Base-by-base conservation (phyloP, 2,329 filamentous ascomycete genomes). In the Fusarium pseudograminearum region DNA sequence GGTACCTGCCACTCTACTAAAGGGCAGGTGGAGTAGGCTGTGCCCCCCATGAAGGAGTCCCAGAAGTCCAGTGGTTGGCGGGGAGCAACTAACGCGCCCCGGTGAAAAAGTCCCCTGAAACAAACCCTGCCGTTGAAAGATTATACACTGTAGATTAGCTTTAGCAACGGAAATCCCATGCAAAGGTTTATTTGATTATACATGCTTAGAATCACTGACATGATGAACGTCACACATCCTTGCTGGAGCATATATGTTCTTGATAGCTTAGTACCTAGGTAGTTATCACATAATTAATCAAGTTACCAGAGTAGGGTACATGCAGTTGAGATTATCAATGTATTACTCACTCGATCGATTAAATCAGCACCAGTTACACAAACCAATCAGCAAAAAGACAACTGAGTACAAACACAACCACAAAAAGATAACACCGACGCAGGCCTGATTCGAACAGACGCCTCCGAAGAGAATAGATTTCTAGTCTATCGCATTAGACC, bases 401-500 rank as follows among this genome's bases (percentile, higher is more conserved):
- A n/a, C 9, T 9, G 1, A 33, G 12, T n/a, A 20, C 1, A 3
- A 2, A 12, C 7, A 16, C 10, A 31, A 12, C 28, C 3, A 12
- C n/a, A 62, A 50, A 65, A 65, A 12, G 7, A 15, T n/a, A 15
- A 61, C 30, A 61, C 48, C 63, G 62, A 66, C 63, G 63, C 62
- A 66, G 63, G 61, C 62, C 62, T 66, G 62, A 65, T 65, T 66
- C 61, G 62, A 66, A 66, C 61, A 65, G 62, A 65, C 61, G 62
- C 62, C 62, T 65, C 62, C 62, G 62, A 65, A 20, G 62, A 65
- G 61, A 66, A 66, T 66, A 66, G 63, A 66, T 66, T 66, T 66
- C 62, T 66, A 66, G 62, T 66, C 62, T 66, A 66, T 66, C 62
- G 62, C 62, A 66, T 66, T 66, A 66, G 63, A 66, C 63, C 63